Conservation (phyloP, 805 yeast genomes). For the Maudiozyma saulgeensis region DNA sequence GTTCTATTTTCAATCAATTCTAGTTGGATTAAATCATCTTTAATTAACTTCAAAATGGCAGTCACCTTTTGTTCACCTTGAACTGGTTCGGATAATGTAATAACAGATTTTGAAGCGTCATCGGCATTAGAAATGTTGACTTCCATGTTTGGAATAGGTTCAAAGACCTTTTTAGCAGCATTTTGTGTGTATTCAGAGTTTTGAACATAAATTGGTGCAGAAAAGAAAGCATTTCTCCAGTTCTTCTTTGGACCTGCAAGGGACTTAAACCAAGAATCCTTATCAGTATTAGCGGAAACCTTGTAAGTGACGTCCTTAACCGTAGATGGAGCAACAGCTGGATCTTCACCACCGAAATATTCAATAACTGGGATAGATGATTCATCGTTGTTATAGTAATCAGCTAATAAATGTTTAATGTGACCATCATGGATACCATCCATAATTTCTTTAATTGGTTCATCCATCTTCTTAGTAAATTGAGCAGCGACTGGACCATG, state of each 20-base stretch:
- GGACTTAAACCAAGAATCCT: conserved; percentile 60
- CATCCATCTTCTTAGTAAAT: conserved; percentile 76
- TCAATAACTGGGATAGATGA: conserved; percentile 79
- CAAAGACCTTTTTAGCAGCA: conserved; percentile 70
- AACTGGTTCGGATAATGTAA: conserved; percentile 59
- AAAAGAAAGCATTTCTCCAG: conserved; percentile 89
- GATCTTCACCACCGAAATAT: conserved; percentile 67
- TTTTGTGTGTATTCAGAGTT: conserved; percentile 70
- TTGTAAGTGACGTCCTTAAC: conserved; percentile 31
- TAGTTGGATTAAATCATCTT: conserved; percentile 50
- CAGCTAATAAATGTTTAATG: conserved; percentile 56
- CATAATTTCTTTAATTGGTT: conserved; percentile 85
- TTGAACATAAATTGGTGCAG: conserved; percentile 75
- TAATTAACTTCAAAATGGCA: conserved; percentile 48
- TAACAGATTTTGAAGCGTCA: conserved; percentile 44
- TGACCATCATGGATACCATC: conserved; percentile 89
- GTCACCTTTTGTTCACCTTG: conserved; percentile 63
- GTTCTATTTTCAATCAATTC: conserved; percentile 82
- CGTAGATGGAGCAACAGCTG: conserved; percentile 32
- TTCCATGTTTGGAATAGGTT: conserved; percentile 57
- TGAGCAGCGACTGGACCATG: conserved; percentile 99
- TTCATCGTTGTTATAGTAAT: conserved; percentile 60
- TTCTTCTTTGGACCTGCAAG: conserved; percentile 69
- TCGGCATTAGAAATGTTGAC: conserved; percentile 50
- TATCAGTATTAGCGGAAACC: conserved; percentile 30